Evolutionary conservation across 352 stramenopile genomes (phyloP).

Genomic region (Globisporangium cystogenes): DNA sequence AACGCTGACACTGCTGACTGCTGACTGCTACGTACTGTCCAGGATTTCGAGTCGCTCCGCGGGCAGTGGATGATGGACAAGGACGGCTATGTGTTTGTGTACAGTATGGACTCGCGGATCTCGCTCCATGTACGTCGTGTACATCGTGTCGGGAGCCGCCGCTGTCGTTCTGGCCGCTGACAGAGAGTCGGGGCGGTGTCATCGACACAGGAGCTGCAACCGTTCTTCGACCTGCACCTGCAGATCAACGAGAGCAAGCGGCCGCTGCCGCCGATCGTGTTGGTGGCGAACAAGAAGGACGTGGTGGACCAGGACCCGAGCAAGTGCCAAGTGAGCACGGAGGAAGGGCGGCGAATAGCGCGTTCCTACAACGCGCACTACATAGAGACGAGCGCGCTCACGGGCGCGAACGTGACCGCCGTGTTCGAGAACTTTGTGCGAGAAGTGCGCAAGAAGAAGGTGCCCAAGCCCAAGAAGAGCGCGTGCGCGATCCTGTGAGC

Average conservation of each 20-base stretch:
- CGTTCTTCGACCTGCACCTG: conserved; percentile 85
- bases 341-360: conserved; percentile 79
- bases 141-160: no score
- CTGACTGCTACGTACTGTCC: not conserved
- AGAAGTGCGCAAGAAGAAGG: conserved; percentile 77
- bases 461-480: conserved; percentile 71
- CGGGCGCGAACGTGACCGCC: conserved; percentile 77
- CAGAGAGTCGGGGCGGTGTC: not conserved
- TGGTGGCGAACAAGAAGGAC: conserved; percentile 89
- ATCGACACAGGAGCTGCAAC: conserved; percentile 74
- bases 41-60: conserved; percentile 87
- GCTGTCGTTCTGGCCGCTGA: no score
- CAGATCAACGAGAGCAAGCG: conserved; percentile 86
- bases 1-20: no score
- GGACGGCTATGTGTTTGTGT: conserved; percentile 90
- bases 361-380: conserved; percentile 84
- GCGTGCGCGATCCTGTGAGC: conserved; percentile 58
- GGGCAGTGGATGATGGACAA: conserved; percentile 91
- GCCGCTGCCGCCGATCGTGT: conserved; percentile 74
- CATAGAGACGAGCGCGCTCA: conserved; percentile 85
- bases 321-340: conserved; percentile 82
- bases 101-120: conserved; percentile 86
- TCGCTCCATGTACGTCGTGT: conserved; percentile 76
- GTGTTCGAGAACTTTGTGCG: conserved; percentile 88
- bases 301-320: conserved; percentile 74